phyloP scores from a whole-genome alignment of 1,284 basidiomycete genomes.

The Moniliella sp. region DNA sequence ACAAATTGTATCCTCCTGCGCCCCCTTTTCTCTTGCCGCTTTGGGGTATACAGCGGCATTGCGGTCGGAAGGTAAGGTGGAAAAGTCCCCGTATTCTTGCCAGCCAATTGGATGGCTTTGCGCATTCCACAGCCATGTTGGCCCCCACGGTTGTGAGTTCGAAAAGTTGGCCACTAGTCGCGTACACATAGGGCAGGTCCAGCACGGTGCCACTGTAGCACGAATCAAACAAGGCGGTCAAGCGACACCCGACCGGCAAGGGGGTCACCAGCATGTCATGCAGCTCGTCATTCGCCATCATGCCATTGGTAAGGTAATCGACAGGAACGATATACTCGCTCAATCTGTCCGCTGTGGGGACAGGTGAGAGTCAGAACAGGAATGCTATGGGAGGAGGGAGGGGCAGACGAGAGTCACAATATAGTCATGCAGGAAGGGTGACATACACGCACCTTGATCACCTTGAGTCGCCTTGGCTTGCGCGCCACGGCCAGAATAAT shows the following conservation, averaged over 20 bases:
- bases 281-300: conserved; percentile 33
- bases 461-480: conserved; percentile 27
- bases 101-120: no score
- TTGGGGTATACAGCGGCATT: no score
- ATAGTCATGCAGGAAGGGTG: no score
- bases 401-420: no score
- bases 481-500: conserved; percentile 28
- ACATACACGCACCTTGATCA: no score
- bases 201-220: no score
- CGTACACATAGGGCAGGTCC: conserved; percentile 42
- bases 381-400: no score
- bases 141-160: conserved; percentile 49
- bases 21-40: conserved; percentile 43
- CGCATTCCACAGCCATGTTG: no score
- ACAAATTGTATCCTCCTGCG: conserved; percentile 45
- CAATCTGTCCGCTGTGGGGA: conserved; percentile 30
- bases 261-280: conserved; percentile 29
- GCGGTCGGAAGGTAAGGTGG: no score
- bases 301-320: conserved; percentile 24
- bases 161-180: conserved; percentile 76
- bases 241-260: conserved; percentile 20
- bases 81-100: conserved; percentile 55
- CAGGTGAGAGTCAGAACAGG: no score
- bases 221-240: conserved; percentile 18
- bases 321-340: conserved; percentile 33